These are phyloP conservation scores for Claviceps pusilla DNA, from an alignment of 2,329 filamentous ascomycete species.

Conservation along the genomic window DNA sequence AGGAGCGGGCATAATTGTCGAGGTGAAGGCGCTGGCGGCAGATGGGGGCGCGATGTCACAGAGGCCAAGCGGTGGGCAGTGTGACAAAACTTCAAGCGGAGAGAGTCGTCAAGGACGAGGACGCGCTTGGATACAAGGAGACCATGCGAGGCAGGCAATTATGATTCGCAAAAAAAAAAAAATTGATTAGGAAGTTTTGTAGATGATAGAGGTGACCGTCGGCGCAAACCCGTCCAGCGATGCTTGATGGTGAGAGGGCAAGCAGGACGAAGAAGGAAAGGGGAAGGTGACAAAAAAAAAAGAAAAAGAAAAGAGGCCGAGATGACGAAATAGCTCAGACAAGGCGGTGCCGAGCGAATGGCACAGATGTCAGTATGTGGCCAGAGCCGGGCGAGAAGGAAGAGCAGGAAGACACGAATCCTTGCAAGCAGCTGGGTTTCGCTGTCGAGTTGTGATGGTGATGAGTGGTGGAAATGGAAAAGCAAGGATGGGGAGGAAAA, in stretches of 20 bases:
- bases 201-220: background rate
- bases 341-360: background rate
- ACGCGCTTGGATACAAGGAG: slow-evolving; percentile 12
- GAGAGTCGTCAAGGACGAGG: slow-evolving; percentile 13
- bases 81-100: slow-evolving; percentile 15
- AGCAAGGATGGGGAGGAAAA: background rate
- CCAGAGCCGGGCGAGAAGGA: background rate
- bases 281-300: background rate
- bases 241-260: slow-evolving; percentile 6
- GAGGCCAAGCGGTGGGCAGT: slow-evolving; percentile 4
- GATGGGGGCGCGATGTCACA: slow-evolving; percentile 1
- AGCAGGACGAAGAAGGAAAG: background rate
- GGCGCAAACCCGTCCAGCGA: slow-evolving; percentile 11
- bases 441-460: slow-evolving; percentile 1
- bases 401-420: background rate
- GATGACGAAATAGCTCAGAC: background rate
- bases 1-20: slow-evolving; percentile 23
- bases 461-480: background rate
- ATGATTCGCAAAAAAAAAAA: background rate
- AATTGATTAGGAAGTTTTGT: slow-evolving; percentile 4
- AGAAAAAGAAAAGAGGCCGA: slow-evolving; percentile 4
- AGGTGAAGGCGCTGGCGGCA: background rate
- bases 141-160: slow-evolving; percentile 13
- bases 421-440: background rate
- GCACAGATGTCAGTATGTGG: background rate